These are phyloP conservation scores for Thalassiosira profunda DNA, from an alignment of 108 stramenopile genomes.

Conservation along the genomic window DNA sequence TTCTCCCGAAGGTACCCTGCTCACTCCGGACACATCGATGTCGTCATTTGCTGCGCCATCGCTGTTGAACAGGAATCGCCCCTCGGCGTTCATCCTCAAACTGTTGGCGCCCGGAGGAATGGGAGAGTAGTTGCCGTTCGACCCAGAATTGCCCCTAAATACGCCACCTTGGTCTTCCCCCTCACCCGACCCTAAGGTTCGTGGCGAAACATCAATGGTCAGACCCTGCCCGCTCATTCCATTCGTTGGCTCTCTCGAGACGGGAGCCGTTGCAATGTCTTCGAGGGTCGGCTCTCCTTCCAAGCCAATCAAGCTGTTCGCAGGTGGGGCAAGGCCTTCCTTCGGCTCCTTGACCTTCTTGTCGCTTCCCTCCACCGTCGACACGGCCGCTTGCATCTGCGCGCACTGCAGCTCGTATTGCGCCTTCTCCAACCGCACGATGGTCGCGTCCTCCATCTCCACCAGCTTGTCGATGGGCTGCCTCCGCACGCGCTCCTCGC, in stretches of 20 bases:
- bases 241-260: no score
- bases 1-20: neutral
- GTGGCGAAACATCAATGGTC: no score
- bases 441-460: conserved; percentile 65
- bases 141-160: no score
- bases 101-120: neutral
- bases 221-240: no score
- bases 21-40: neutral
- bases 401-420: conserved; percentile 60
- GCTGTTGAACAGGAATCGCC: conserved; percentile 35
- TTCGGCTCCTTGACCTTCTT: conserved; percentile 3
- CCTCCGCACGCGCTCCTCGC: conserved; percentile 53
- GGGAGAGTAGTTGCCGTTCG: neutral
- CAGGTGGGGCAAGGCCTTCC: no score
- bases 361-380: conserved; percentile 22
- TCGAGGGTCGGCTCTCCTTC: no score
- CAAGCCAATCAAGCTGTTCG: no score
- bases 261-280: no score
- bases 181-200: no score
- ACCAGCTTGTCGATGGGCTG: conserved; percentile 63
- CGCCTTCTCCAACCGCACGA: conserved; percentile 56
- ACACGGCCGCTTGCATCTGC: conserved; percentile 50
- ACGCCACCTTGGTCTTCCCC: no score
- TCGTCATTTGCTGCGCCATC: no score
- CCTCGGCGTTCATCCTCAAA: conserved; percentile 47